Evolutionary conservation across 2,329 filamentous ascomycete genomes (phyloP), one percentile per base, ranked within the genome.

Genomic region (Ramularia endophylla): DNA sequence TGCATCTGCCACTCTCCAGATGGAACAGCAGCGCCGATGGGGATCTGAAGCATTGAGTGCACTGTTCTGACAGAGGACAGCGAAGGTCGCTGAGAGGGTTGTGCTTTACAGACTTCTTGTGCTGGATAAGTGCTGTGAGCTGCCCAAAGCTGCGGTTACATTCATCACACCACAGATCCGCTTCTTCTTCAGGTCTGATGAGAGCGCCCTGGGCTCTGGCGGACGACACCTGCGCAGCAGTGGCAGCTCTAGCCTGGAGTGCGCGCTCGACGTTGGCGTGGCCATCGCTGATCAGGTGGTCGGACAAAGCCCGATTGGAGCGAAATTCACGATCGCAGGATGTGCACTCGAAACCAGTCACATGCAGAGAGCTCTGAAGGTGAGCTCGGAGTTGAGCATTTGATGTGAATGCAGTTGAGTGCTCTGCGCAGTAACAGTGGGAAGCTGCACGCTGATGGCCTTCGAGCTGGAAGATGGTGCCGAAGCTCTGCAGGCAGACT

Each of bases 91-190:
- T 40, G 2, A 46, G 31, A 9, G 39, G 46, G 3, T 45, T 44
- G 43, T 53, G 51, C 40, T 46, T 50, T 27, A 37, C 8, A 1
- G 48, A 53, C 7, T n/a, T 16, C 22, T 48, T 53, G 38, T 53
- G 50, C 15, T 47, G 32, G 8, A 13, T 25, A 13, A 41, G 46
- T 2, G 19, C 48, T 5, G 15, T n/a, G 3, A 44, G 2, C 8
- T 13, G 33, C 22, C 28, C 19, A 38, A 51, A 53, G 13, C 17
- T 17, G 27, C 27, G 17, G 3, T 50, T 25, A 25, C 48, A 51
- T 8, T 33, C 36, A 15, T 50, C 35, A 25, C 51, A 53, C 4
- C 32, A 27, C 8, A 52, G 28, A 12, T 42, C 48, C 6, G 12
- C 8, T 25, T 50, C 43, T 25, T 53, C 47, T 4, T 20, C 9